Percentiles rank a stretch among this genome's conserved stretches.
These are phyloP conservation scores for Colletotrichum eleusines DNA, from an alignment of 2,329 filamentous ascomycete genomes.

Conservation along the genomic window DNA sequence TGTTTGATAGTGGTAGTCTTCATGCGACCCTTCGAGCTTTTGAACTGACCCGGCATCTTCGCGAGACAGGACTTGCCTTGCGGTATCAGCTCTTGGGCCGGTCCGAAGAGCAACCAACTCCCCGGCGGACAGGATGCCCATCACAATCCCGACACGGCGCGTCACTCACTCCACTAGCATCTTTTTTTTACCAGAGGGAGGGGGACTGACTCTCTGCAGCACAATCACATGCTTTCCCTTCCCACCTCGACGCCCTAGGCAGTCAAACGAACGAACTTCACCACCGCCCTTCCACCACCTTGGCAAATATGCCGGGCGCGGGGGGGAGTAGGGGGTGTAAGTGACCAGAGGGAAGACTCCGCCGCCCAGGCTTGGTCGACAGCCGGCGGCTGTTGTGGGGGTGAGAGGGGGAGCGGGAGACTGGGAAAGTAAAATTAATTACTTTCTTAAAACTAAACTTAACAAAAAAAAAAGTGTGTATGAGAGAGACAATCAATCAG, in stretches of 20 bases:
- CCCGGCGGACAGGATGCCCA: neutral
- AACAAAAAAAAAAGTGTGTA: neutral
- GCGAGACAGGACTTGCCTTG: accelerated
- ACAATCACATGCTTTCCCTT: slow-evolving; percentile 25
- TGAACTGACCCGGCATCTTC: neutral
- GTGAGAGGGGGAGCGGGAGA: neutral
- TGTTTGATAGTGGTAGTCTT: neutral
- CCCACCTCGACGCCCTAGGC: too few relatives aligned
- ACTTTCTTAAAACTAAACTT: neutral
- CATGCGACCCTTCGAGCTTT: neutral
- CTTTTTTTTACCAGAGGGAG: neutral
- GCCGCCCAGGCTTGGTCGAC: neutral
- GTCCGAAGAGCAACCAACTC: neutral
- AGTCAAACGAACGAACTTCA: neutral
- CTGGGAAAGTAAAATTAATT: too few relatives aligned
- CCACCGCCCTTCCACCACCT: neutral
- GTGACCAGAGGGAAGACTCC: neutral
- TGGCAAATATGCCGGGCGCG: neutral
- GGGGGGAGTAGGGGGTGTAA: neutral
- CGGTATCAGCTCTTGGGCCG: neutral
- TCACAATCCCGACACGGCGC: neutral
- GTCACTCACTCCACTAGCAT: neutral
- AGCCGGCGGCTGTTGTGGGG: neutral
- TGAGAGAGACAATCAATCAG: neutral
- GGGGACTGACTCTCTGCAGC: neutral